These are phyloP conservation scores for Vitis labrusca DNA, from an alignment of 164 flowering plant genomes.

Conservation along the genomic window DNA sequence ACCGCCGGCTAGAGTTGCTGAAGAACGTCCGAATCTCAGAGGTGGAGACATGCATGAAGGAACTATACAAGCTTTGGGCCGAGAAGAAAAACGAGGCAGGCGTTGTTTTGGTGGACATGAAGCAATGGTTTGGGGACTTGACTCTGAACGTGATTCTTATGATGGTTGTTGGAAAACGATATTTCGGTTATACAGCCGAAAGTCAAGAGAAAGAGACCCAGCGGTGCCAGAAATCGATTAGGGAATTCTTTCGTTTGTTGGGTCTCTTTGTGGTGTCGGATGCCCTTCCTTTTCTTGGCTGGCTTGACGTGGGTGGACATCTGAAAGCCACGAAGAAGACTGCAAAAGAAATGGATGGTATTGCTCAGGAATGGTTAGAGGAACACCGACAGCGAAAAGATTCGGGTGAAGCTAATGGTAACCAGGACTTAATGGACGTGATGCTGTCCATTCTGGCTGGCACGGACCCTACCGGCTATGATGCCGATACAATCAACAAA, in stretches of 20 bases:
- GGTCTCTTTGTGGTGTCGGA: constrained; percentile 23
- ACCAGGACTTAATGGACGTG: constrained; percentile 28
- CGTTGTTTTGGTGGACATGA: constrained; percentile 8
- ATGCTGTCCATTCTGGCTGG: constrained; percentile 14
- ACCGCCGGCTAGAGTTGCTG: constrained; percentile 14
- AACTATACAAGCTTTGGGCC: constrained; percentile 7
- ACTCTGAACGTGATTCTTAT: constrained; percentile 14
- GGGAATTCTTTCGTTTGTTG: constrained; percentile 5
- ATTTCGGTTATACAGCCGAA: not conserved
- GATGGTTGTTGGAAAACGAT: constrained; percentile 18
- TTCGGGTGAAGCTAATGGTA: not conserved
- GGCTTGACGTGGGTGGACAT: constrained; percentile 22
- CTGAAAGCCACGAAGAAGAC: constrained; percentile 22
- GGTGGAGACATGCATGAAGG: not conserved
- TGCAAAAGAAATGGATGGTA: constrained; percentile 13
- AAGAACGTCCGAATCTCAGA: constrained; percentile 11
- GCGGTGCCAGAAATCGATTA: constrained; percentile 9
- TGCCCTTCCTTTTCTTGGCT: constrained; percentile 21
- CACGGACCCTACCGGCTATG: not conserved
- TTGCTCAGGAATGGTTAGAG: constrained; percentile 11
- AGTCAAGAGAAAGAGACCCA: constrained; percentile 6
- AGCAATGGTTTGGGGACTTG: constrained; percentile 11
- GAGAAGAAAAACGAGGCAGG: not conserved
- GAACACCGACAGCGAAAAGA: constrained; percentile 12
- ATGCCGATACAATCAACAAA: constrained; percentile 25